Base-by-base conservation (phyloP, 495 filamentous ascomycete species). In the Annulohypoxylon moriforme region DNA sequence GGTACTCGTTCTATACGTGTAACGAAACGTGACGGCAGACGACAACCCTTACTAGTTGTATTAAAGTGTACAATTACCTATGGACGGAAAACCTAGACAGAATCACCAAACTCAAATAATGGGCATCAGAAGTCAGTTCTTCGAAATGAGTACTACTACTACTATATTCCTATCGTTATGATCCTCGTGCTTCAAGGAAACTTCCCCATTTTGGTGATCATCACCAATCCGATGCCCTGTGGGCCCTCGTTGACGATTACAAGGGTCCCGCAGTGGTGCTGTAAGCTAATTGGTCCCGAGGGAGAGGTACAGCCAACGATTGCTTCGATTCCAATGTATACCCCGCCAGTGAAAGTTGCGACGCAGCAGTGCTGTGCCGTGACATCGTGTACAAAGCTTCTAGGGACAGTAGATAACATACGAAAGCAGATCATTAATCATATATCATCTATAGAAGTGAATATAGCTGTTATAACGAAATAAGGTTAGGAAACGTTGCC, bases 91-190 rank as follows among this genome's bases (percentile, higher is more conserved):
- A 46, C 58, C 27, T 68, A 72, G 69, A 72, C 33, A 73, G 46
- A 69, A 73, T 53, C 64, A 72, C 64, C 60, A 72, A 68, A 68
- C 64, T 75, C 72, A 57, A 20, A 18, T 46, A 66, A 25, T 52
- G 40, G 46, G 44, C 40, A 64, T 42, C 6, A 47, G 49, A 56
- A 55, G 20, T 31, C 44, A 42, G 4, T 38, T 67, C 14, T 53
- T 14, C 29, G 16, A 33, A 47, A 29, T n/a, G 31, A 16, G 4
- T 9, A 9, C 3, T 20, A 20, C 34, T 36, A n/a, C 31, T 27
- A 34, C 20, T 22, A 18, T 6, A 1, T 79, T 16, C 16, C 25
- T 6, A 6, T 29, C 27, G 27, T 6, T 29, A 29, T 29, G 34
- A 6, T 29, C 27, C 3, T 6, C 6, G 6, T 29, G 34, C 34